Conservation (phyloP, 208 protist species). For the Leishmania amazonensis region DNA sequence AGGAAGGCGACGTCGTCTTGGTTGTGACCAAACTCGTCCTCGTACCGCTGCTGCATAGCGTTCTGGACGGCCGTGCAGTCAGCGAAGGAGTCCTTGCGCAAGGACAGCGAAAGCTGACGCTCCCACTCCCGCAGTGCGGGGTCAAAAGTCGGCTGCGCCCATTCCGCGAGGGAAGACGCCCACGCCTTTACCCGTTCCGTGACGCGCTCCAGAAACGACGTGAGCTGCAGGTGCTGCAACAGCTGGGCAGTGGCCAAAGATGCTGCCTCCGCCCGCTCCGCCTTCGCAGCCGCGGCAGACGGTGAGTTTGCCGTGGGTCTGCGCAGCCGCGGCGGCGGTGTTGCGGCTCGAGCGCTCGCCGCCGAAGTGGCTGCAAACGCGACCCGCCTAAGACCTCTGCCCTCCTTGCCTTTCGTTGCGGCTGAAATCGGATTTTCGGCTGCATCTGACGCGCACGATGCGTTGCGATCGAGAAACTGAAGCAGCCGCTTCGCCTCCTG, state of each 20-base stretch:
- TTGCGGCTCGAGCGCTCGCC: neutral
- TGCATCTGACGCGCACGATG: neutral
- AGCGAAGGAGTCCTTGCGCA: constrained; percentile 41
- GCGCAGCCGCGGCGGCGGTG: neutral
- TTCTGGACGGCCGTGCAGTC: constrained; percentile 39
- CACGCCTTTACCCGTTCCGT: constrained; percentile 23
- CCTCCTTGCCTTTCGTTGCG: neutral
- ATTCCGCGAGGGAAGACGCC: constrained; percentile 25
- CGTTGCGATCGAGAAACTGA: neutral
- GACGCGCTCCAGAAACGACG: constrained; percentile 23
- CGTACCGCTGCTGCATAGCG: constrained; percentile 41
- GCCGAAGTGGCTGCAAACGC: neutral
- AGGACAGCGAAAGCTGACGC: constrained; percentile 34
- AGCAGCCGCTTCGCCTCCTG: constrained; percentile 24
- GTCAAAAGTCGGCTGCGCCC: constrained; percentile 34
- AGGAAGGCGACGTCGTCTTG: constrained; percentile 34
- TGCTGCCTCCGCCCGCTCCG: neutral
- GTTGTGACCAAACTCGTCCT: constrained; percentile 28
- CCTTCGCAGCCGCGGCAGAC: neutral
- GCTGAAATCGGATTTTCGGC: neutral
- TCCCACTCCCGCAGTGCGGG: constrained; percentile 41
- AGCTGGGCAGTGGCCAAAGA: constrained; percentile 24
- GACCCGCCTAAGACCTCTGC: neutral
- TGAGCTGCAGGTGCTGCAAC: constrained; percentile 15
- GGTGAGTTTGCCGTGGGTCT: neutral